These are phyloP conservation scores for Pleoardoris graminearum DNA, from an alignment of 2,329 filamentous ascomycete genomes.

Conservation along the genomic window DNA sequence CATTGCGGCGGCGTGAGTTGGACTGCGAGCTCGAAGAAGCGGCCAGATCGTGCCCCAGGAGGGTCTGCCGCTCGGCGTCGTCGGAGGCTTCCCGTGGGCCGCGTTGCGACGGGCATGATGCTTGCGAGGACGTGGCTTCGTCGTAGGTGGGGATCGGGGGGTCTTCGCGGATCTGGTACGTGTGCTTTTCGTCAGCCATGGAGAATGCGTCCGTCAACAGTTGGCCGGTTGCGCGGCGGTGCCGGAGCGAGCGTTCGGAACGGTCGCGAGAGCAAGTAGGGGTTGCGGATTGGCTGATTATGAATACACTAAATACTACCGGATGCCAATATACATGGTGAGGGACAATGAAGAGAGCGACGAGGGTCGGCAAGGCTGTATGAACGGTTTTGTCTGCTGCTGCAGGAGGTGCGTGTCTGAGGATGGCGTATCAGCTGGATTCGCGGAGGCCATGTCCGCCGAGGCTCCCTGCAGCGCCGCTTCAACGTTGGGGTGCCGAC, in stretches of 20 bases:
- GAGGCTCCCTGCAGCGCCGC: conserved; percentile 4
- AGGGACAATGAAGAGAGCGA: conserved; percentile 20
- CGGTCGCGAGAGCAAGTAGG: conserved; percentile 13
- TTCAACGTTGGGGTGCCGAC: not conserved
- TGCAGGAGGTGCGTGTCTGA: conserved; percentile 12
- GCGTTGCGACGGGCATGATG: conserved; percentile 58
- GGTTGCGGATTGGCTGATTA: conserved; percentile 7
- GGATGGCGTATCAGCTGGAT: conserved; percentile 12
- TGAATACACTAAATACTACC: conserved; percentile 16
- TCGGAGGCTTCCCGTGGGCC: conserved; percentile 65
- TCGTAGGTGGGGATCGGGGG: conserved; percentile 82
- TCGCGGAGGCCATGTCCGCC: conserved; percentile 9
- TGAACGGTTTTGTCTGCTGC: not conserved
- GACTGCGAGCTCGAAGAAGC: conserved; percentile 19
- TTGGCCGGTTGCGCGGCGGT: conserved; percentile 23
- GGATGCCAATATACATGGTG: conserved; percentile 34
- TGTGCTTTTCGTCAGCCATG: conserved; percentile 46
- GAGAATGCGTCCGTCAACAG: too few species aligned
- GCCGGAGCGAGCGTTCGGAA: conserved; percentile 12
- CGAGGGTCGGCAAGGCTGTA: conserved; percentile 4
- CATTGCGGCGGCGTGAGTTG: conserved; percentile 40
- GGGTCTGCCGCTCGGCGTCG: conserved; percentile 75
- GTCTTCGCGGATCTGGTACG: conserved; percentile 51
- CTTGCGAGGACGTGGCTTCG: conserved; percentile 69
- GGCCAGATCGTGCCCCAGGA: conserved; percentile 61